Conservation (phyloP, 768 basidiomycete genomes). For the Leccinum olivaceopallidum region DNA sequence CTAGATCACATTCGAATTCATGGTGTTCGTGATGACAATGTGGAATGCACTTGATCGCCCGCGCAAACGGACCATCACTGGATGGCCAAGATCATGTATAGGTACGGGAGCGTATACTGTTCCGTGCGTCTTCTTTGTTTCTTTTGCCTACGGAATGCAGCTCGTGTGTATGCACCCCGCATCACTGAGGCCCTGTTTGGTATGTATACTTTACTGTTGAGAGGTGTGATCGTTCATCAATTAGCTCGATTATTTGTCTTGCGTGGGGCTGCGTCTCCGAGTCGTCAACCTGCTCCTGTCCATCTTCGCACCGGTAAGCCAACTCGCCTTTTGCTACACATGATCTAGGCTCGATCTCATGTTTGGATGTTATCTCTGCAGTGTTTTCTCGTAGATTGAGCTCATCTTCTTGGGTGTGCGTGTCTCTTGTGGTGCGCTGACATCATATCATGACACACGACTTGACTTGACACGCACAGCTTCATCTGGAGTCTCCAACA, state of each 20-base stretch:
- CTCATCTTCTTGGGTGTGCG: slow-evolving; percentile 27
- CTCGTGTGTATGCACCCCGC: not conserved
- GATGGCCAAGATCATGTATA: slow-evolving; percentile 15
- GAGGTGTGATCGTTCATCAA: not conserved
- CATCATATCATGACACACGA: not conserved
- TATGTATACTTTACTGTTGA: slow-evolving; percentile 4
- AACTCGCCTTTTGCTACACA: not conserved
- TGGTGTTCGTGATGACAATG: too few species aligned
- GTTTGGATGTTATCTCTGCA: not conserved
- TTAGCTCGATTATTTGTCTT: not conserved
- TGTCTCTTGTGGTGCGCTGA: not conserved
- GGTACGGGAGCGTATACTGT: slow-evolving; percentile 31
- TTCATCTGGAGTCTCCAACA: slow-evolving; percentile 34
- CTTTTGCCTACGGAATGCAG: not conserved
- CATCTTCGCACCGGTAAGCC: slow-evolving; percentile 25
- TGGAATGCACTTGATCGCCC: too few species aligned
- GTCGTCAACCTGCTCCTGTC: slow-evolving; percentile 26
- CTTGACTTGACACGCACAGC: slow-evolving; percentile 15
- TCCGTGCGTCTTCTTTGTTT: slow-evolving; percentile 19
- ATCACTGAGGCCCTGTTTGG: slow-evolving; percentile 26
- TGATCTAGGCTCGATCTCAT: not conserved
- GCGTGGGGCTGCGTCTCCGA: slow-evolving; percentile 18
- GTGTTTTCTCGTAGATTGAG: slow-evolving; percentile 13
- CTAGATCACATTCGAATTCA: slow-evolving; percentile 9
- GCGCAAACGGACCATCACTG: not conserved